Evolutionary conservation across 805 yeast genomes (phyloP).

Genomic region (Scheffersomyces coipomensis): DNA sequence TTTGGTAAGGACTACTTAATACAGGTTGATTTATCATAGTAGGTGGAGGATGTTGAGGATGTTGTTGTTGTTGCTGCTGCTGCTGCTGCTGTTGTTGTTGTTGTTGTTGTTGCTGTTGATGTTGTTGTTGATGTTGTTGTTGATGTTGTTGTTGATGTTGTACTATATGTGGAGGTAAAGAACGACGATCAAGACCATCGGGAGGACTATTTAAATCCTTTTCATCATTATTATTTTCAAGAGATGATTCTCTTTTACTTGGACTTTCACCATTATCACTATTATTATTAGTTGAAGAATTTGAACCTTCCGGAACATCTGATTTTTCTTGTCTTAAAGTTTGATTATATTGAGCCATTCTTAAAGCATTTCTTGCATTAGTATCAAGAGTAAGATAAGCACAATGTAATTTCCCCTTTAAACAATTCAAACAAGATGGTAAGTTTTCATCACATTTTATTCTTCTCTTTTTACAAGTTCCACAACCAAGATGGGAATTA

Average conservation of each 20-base stretch:
- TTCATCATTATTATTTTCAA: too few species aligned
- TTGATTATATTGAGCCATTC: constrained; percentile 49
- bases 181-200: too few species aligned
- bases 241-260: too few species aligned
- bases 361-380: constrained; percentile 47
- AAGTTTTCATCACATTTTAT: constrained; percentile 52
- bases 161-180: too few species aligned
- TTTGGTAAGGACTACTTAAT: too few species aligned
- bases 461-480: constrained; percentile 52
- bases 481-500: constrained; percentile 75
- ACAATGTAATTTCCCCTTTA: constrained; percentile 45
- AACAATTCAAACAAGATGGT: constrained; percentile 49
- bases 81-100: constrained; percentile 1
- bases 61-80: background rate
- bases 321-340: constrained; percentile 23
- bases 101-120: background rate
- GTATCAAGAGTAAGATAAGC: constrained; percentile 47
- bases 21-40: too few species aligned
- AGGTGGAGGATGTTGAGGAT: constrained; percentile 1
- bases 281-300: too few species aligned
- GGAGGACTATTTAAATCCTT: too few species aligned
- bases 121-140: background rate
- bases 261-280: too few species aligned
- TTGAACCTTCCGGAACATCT: constrained; percentile 7
- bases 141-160: constrained; percentile 1